phyloP scores from a whole-genome alignment of 495 filamentous ascomycete genomes.

The Penicillium steckii region DNA sequence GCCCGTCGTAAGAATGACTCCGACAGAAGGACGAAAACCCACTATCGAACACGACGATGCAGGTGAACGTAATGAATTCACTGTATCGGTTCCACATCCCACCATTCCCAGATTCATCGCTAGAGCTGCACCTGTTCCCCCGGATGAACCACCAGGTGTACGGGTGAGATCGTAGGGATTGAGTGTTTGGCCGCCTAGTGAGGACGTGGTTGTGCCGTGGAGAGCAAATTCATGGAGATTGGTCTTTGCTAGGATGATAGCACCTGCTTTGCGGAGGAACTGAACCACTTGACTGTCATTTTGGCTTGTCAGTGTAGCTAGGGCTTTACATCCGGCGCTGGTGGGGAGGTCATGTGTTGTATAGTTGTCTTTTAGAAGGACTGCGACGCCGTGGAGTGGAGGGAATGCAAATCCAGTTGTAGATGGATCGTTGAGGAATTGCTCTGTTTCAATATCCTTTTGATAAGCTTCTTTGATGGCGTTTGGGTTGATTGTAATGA shows the following conservation, averaged over 20 bases:
- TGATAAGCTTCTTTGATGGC: conserved; percentile 47
- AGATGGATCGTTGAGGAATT: conserved; percentile 1
- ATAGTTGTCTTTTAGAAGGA: conserved; percentile 65
- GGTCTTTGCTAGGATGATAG: conserved; percentile 64
- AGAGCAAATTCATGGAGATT: conserved; percentile 67
- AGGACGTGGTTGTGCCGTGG: conserved; percentile 60
- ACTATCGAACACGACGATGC: conserved; percentile 62
- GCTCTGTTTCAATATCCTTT: conserved; percentile 41
- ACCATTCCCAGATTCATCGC: conserved; percentile 57
- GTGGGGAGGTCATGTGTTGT: conserved; percentile 53
- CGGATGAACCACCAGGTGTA: conserved; percentile 64
- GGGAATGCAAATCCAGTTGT: neutral
- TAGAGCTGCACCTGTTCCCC: conserved; percentile 60
- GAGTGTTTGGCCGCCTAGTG: conserved; percentile 57
- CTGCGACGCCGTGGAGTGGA: conserved; percentile 49
- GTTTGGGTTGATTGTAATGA: conserved; percentile 53
- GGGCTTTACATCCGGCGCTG: conserved; percentile 50
- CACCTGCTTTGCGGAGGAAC: conserved; percentile 50
- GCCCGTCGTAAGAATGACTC: conserved; percentile 49
- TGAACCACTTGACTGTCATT: conserved; percentile 49
- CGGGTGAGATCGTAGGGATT: conserved; percentile 63
- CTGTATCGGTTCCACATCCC: conserved; percentile 62
- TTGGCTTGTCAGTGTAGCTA: conserved; percentile 42
- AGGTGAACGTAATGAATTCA: conserved; percentile 61
- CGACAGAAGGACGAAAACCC: conserved; percentile 59